Evolutionary conservation across 2,329 filamentous ascomycete genomes (phyloP).

Genomic region (Aspergillus vadensis): DNA sequence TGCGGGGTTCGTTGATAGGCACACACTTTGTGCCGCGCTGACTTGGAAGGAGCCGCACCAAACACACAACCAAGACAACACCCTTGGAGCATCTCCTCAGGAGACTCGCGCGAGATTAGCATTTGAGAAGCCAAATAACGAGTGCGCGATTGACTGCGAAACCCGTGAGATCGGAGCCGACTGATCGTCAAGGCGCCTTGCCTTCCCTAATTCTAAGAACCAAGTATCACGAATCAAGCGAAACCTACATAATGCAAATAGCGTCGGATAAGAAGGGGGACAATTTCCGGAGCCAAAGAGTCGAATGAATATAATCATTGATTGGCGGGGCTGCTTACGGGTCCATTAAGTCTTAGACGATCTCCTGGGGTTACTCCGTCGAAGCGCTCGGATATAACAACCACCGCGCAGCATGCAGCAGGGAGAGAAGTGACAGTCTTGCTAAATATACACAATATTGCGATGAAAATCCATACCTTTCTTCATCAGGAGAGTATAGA

Average conservation of each 20-base stretch:
- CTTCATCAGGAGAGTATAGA: not conserved
- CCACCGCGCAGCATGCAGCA: not conserved
- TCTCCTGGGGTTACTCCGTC: not conserved
- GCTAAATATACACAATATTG: not conserved
- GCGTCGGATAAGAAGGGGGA: not conserved
- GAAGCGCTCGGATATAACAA: not conserved
- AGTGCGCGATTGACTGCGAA: not conserved
- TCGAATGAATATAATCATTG: not conserved
- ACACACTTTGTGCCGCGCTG: not conserved
- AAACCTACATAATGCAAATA: constrained; percentile 3
- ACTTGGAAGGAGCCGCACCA: constrained; percentile 1
- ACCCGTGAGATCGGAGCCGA: not conserved
- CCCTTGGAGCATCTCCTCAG: not conserved
- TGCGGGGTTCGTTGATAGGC: not conserved
- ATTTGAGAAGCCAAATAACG: not conserved
- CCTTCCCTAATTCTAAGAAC: not conserved
- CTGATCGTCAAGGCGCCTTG: not conserved
- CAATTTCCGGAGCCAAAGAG: constrained; percentile 9
- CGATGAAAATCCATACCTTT: no score
- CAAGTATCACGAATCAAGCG: not conserved
- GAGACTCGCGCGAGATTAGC: not conserved
- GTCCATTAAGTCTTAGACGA: not conserved
- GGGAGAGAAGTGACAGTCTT: not conserved
- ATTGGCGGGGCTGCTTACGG: not conserved
- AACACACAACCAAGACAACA: not conserved